A percentile compares a stretch with the other conserved stretches of the same genome.
These are phyloP conservation scores for Neohortaea acidophila DNA, from an alignment of 495 filamentous ascomycete genomes.

Conservation along the genomic window DNA sequence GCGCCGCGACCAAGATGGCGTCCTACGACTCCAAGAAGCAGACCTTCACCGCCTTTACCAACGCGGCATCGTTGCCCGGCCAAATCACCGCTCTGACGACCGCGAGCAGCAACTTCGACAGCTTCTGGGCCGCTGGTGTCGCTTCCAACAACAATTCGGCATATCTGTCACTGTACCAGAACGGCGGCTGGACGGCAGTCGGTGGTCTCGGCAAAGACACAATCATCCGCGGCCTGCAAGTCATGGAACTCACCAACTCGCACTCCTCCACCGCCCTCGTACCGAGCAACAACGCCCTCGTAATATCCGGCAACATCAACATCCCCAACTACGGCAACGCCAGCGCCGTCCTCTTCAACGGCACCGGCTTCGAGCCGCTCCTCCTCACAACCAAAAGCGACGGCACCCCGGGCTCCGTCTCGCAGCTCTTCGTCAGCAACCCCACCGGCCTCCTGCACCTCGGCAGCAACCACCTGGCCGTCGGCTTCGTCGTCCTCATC, in stretches of 20 bases:
- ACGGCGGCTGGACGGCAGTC: conserved; percentile 41
- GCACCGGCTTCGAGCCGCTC: conserved; percentile 60
- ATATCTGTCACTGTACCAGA: conserved; percentile 64
- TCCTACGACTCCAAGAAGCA: conserved; percentile 48
- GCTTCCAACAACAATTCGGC: conserved; percentile 44
- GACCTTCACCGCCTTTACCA: conserved; percentile 50
- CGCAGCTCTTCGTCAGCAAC: conserved; percentile 50
- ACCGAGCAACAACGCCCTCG: conserved; percentile 48
- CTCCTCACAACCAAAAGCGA: conserved; percentile 53
- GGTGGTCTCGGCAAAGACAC: conserved; percentile 46
- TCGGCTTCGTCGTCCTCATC: conserved; percentile 81
- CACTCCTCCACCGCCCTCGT: conserved; percentile 54
- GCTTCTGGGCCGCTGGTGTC: conserved; percentile 67
- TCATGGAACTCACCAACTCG: conserved; percentile 50
- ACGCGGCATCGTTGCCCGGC: conserved; percentile 54
- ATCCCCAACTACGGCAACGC: conserved; percentile 64
- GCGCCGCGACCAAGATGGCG: conserved; percentile 50
- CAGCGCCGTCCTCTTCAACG: conserved; percentile 80
- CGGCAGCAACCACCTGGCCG: conserved; percentile 46
- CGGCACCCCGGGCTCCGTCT: conserved; percentile 53
- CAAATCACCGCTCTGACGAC: conserved; percentile 59
- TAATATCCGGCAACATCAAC: conserved; percentile 65
- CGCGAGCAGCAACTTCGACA: conserved; percentile 47
- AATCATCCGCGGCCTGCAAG: conserved; percentile 60
- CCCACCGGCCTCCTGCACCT: conserved; percentile 5